Evolutionary conservation across 2,329 filamentous ascomycete genomes (phyloP).

Genomic region (Claviceps paspali): DNA sequence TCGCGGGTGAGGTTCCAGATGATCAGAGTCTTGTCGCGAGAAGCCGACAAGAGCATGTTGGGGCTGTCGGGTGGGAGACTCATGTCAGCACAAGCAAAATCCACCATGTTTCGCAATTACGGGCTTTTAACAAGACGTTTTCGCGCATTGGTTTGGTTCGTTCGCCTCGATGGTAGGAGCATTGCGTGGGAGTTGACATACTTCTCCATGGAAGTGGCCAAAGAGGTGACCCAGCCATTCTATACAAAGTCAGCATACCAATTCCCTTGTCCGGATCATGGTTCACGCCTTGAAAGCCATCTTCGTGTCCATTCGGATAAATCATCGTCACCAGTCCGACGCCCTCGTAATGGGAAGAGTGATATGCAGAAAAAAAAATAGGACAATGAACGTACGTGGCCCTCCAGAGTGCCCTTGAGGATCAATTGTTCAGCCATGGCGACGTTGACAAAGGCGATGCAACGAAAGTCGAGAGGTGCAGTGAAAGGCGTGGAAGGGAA

Average conservation of each 20-base stretch:
- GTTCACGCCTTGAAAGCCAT: constrained; percentile 1
- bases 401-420: constrained; percentile 93
- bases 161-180: constrained; percentile 1
- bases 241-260: constrained; percentile 19
- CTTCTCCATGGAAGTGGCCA: constrained; percentile 99
- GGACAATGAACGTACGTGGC: constrained; percentile 53
- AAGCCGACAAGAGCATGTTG: constrained; percentile 98
- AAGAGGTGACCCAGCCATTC: constrained; percentile 97
- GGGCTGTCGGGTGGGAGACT: constrained; percentile 41
- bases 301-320: background rate
- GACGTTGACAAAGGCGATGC: constrained; percentile 29
- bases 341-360: constrained; percentile 6
- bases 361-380: constrained; percentile 7
- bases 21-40: constrained; percentile 97
- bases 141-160: constrained; percentile 1
- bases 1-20: constrained; percentile 99
- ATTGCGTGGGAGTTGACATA: constrained; percentile 30
- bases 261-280: background rate
- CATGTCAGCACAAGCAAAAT: constrained; percentile 8
- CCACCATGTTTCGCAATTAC: background rate
- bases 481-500: constrained; percentile 21
- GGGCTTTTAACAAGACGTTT: background rate
- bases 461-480: constrained; percentile 14
- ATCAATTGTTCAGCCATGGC: constrained; percentile 86
- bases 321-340: constrained; percentile 1